Base-by-base conservation (phyloP, 1,139 yeast species). In the Yamadazyma dushanensis region DNA sequence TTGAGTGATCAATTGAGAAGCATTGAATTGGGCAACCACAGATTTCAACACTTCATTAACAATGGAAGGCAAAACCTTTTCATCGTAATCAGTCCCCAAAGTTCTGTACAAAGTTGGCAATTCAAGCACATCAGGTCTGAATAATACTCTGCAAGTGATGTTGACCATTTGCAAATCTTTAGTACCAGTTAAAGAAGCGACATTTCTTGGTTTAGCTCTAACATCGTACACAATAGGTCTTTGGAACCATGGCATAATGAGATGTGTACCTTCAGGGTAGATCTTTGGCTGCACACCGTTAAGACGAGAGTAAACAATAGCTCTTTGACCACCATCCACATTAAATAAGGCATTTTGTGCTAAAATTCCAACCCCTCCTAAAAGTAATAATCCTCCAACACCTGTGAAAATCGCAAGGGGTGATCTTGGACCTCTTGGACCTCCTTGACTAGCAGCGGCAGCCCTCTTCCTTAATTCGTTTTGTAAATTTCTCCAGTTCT, bases 281-380 rank as follows among this genome's bases (percentile, higher is more conserved):
- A 92, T 88, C 43, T 72, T 74, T n/a, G 90, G 80, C 56, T 82
- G 87, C 35, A 92, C 82, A 59, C 99, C 99, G 35, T 80, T 76
- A 30, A 89, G 40, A 58, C 99, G 81, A 23, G 95, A 88, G 63
- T 92, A 92, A 28, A 92, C 77, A 53, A 92, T 89, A 19, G 97
- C 99, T 59, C 99, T 77, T 64, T 92, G 97, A 63, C 99, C 99
- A 78, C 99, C 99, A 60, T 92, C 97, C 41, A 92, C 98, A 59
- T 89, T 90, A 70, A 88, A 90, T 38, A 90, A 73, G 2, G 96
- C 81, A 43, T 85, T 77, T 53, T 86, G 86, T 24, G 83, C 69
- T 32, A 83, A 59, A 28, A 84, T 40, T 1, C 84, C 76, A 31
- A 80, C 85, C 36, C 86, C 92, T 40, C 92, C 95, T 24, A 89